phyloP scores from a whole-genome alignment of 2,329 filamentous ascomycete genomes.

The Chalaropsis ovoidea region DNA sequence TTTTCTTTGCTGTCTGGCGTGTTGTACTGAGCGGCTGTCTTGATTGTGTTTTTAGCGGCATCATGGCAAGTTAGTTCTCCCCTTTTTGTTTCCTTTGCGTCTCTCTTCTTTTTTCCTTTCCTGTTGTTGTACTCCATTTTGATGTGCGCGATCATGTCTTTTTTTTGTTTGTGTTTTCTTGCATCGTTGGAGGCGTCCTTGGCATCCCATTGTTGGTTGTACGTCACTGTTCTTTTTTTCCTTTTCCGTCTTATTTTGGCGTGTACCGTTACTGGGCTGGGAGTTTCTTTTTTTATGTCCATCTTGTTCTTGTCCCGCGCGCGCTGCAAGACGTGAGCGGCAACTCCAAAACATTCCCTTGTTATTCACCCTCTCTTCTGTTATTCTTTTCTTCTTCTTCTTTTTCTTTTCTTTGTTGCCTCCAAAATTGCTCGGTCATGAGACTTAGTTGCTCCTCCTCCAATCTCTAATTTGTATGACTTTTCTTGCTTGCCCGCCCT shows the following conservation, averaged over 20 bases:
- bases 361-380: not conserved
- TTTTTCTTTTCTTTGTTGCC: not conserved
- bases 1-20: conserved; percentile 9
- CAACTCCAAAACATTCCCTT: conserved; percentile 5
- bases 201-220: conserved; percentile 11
- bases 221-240: conserved; percentile 16
- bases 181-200: conserved; percentile 8
- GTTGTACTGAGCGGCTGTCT: conserved; percentile 8
- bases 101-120: not conserved
- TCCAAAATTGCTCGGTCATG: not conserved
- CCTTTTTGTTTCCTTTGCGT: conserved; percentile 29
- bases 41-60: conserved; percentile 16
- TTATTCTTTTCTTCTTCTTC: not conserved
- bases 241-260: not conserved
- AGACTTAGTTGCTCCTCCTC: not conserved
- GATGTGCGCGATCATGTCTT: conserved; percentile 8
- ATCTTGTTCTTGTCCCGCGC: not conserved
- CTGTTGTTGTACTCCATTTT: not conserved
- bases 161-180: conserved; percentile 18
- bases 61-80: conserved; percentile 17
- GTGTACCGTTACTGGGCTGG: not conserved
- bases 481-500: not conserved
- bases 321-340: not conserved
- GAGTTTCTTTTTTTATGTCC: conserved; percentile 26
- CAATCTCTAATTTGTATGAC: conserved; percentile 1